A percentile compares a stretch with the other conserved stretches of the same genome.
Conservation (phyloP, 2,329 filamentous ascomycete genomes). For the Fusarium irregulare region DNA sequence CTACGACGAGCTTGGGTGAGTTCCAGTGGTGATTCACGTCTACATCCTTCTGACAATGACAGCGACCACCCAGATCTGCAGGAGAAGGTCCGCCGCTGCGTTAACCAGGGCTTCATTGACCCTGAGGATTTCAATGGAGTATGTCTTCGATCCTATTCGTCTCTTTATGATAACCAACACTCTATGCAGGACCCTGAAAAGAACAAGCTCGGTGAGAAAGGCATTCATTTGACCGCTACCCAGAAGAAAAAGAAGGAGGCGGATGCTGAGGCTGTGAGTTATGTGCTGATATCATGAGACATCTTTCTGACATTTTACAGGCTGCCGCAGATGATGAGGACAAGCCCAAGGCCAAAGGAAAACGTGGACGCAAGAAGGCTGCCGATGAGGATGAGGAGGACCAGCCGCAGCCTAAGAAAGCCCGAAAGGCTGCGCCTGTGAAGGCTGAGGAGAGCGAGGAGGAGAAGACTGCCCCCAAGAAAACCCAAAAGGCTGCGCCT, state of each 20-base stretch:
- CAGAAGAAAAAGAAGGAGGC: constrained; percentile 53
- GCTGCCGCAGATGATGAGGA: constrained; percentile 45
- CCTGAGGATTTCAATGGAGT: constrained; percentile 91
- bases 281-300: neutral
- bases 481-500: constrained; percentile 48
- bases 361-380: constrained; percentile 52
- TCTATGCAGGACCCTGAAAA: constrained; percentile 73
- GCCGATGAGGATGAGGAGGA: constrained; percentile 47
- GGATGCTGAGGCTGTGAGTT: constrained; percentile 45
- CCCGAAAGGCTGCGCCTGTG: constrained; percentile 46
- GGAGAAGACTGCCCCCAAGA: constrained; percentile 45
- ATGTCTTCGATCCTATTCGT: constrained; percentile 53
- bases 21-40: constrained; percentile 13
- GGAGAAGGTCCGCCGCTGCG: constrained; percentile 77
- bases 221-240: constrained; percentile 65
- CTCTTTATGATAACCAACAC: constrained; percentile 14
- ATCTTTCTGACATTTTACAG: constrained; percentile 37
- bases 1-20: constrained; percentile 76
- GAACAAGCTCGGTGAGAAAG: constrained; percentile 75
- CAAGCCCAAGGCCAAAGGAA: constrained; percentile 48
- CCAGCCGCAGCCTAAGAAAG: constrained; percentile 52
- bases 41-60: constrained; percentile 20
- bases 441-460: constrained; percentile 41
- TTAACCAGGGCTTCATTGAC: constrained; percentile 83
- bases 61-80: constrained; percentile 69